Evolutionary conservation across 495 filamentous ascomycete species (phyloP).

Genomic region (Ramalina peruviana): DNA sequence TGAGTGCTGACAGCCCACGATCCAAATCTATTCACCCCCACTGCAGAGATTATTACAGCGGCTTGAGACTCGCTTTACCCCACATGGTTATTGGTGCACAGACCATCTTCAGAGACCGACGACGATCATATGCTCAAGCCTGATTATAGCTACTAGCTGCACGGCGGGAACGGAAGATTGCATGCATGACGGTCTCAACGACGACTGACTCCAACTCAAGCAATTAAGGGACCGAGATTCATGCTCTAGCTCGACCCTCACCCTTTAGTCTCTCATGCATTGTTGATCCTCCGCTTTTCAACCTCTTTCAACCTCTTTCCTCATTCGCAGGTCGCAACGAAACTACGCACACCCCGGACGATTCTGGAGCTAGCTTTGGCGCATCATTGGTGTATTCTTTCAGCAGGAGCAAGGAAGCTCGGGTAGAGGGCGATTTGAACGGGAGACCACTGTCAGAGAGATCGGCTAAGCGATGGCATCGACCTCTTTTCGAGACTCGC

Average conservation of each 20-base stretch:
- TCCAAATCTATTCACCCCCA: too few relatives aligned
- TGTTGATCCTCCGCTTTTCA: conserved; percentile 1
- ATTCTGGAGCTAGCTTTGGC: background rate
- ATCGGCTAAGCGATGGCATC: conserved; percentile 56
- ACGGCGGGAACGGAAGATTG: conserved; percentile 4
- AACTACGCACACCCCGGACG: background rate
- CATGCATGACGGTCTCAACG: background rate
- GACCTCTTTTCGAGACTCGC: conserved; percentile 75
- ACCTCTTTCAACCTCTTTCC: background rate
- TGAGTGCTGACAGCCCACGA: too few relatives aligned
- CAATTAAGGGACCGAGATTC: background rate
- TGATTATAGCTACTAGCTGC: background rate
- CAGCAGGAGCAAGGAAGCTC: conserved; percentile 5
- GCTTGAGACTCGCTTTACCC: too few relatives aligned
- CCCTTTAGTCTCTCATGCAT: background rate
- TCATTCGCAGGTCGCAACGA: background rate
- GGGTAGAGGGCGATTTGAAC: conserved; percentile 3
- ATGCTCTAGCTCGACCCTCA: background rate
- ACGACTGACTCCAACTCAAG: too few relatives aligned
- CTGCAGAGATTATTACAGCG: too few relatives aligned
- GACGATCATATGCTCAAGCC: conserved; percentile 3
- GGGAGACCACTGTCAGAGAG: conserved; percentile 6
- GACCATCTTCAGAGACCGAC: too few relatives aligned
- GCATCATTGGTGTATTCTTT: conserved; percentile 7
- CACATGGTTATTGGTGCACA: too few relatives aligned